Conservation (phyloP, 2,329 filamentous ascomycete genomes). For the Sporothrix sp. region DNA sequence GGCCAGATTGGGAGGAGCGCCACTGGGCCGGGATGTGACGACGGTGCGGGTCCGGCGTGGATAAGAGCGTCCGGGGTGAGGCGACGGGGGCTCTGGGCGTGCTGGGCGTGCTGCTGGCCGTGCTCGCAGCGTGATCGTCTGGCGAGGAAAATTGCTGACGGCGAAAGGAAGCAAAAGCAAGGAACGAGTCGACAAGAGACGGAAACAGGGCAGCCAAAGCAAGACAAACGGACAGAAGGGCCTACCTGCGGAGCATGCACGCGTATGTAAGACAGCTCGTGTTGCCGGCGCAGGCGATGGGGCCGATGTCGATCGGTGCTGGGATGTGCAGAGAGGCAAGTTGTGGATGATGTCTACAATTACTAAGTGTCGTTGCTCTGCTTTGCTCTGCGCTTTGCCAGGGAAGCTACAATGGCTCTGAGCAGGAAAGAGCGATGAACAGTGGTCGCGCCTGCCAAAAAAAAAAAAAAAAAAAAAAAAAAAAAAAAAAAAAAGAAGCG, state of each 20-base stretch:
- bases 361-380: too few species aligned
- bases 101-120: background rate
- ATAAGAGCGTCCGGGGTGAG: constrained; percentile 4
- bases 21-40: constrained; percentile 1
- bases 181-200: too few species aligned
- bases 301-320: background rate
- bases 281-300: background rate
- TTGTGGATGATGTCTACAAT: too few species aligned
- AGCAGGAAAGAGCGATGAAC: background rate
- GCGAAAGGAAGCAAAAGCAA: background rate
- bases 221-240: too few species aligned
- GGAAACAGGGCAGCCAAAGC: too few species aligned
- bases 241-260: too few species aligned
- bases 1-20: background rate
- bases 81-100: background rate
- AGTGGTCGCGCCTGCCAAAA: background rate
- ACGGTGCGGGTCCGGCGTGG: background rate
- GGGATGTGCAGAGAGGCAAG: too few species aligned
- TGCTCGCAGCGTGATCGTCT: background rate
- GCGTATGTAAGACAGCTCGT: too few species aligned
- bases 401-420: too few species aligned
- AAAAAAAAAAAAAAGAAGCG: background rate
- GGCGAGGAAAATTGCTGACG: too few species aligned
- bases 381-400: background rate
- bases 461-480: background rate